These are phyloP conservation scores for Neonectria faginata DNA, from an alignment of 2,329 filamentous ascomycete species.

Conservation along the genomic window DNA sequence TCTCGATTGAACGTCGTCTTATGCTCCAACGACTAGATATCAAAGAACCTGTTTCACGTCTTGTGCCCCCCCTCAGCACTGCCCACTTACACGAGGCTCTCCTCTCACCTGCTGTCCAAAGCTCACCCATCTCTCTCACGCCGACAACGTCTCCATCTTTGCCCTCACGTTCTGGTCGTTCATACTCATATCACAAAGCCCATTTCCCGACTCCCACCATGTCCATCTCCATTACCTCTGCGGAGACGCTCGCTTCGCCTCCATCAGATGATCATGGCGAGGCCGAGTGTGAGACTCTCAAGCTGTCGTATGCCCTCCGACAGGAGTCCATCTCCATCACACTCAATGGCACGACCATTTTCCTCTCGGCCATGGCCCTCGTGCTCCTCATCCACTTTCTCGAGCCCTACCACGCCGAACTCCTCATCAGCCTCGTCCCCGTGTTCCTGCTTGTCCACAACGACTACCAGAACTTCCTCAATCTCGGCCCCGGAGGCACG, in stretches of 20 bases:
- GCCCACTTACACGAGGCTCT: background rate
- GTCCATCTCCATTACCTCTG: constrained; percentile 45
- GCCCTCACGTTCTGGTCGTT: constrained; percentile 34
- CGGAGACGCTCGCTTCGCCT: constrained; percentile 41
- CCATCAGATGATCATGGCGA: constrained; percentile 38
- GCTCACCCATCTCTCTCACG: background rate
- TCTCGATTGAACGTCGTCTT: constrained; percentile 1
- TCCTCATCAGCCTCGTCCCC: constrained; percentile 63
- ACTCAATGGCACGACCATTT: constrained; percentile 62
- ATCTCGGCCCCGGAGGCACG: constrained; percentile 83
- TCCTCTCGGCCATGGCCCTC: constrained; percentile 58
- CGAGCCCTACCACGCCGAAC: constrained; percentile 60
- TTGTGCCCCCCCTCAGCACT: background rate
- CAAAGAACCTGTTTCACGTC: no score
- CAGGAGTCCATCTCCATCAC: constrained; percentile 66
- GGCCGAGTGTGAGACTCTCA: constrained; percentile 38
- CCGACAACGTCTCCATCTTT: background rate
- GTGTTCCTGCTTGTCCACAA: constrained; percentile 67
- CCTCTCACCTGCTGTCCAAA: background rate
- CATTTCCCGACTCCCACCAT: constrained; percentile 29
- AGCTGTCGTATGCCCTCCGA: constrained; percentile 44
- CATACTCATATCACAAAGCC: constrained; percentile 8
- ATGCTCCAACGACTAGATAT: background rate
- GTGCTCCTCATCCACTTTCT: constrained; percentile 65
- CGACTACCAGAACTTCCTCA: constrained; percentile 81